phyloP scores from a whole-genome alignment of 331 rosid genomes.

The Ulmus americana region DNA sequence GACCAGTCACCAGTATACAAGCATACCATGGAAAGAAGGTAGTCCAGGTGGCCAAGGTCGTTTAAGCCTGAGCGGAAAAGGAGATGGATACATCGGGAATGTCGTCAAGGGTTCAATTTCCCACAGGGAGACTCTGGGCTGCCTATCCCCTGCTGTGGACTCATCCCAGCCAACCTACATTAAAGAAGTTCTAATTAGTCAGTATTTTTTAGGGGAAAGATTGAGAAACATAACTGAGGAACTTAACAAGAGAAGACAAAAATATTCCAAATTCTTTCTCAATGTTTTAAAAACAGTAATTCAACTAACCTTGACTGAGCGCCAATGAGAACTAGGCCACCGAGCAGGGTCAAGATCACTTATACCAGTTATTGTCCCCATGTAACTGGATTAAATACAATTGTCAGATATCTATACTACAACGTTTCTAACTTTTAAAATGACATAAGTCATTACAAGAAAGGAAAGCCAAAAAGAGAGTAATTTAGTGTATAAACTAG shows the following conservation, averaged over 20 bases:
- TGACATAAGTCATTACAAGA: no score
- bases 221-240: neutral
- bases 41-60: slow-evolving; percentile 85
- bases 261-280: neutral
- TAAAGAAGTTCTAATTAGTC: slow-evolving; percentile 9
- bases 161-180: slow-evolving; percentile 96
- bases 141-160: slow-evolving; percentile 86
- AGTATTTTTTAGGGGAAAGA: neutral
- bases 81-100: slow-evolving; percentile 89
- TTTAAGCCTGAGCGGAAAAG: slow-evolving; percentile 76
- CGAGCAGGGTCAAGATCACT: slow-evolving; percentile 74
- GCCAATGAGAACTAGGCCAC: slow-evolving; percentile 93
- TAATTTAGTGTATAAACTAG: neutral
- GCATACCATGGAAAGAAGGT: slow-evolving; percentile 68
- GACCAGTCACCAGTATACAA: slow-evolving; percentile 1
- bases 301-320: slow-evolving; percentile 84
- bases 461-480: neutral
- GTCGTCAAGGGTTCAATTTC: slow-evolving; percentile 93
- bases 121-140: slow-evolving; percentile 89
- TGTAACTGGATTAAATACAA: slow-evolving; percentile 52
- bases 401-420: slow-evolving; percentile 10
- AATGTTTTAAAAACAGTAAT: neutral
- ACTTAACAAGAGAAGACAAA: neutral
- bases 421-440: slow-evolving; percentile 6
- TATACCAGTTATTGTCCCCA: slow-evolving; percentile 97